A percentile compares a stretch with the other conserved stretches of the same genome.
Evolutionary conservation across 2,329 filamentous ascomycete species (phyloP).

Genomic region (Aspergillus jensenii): DNA sequence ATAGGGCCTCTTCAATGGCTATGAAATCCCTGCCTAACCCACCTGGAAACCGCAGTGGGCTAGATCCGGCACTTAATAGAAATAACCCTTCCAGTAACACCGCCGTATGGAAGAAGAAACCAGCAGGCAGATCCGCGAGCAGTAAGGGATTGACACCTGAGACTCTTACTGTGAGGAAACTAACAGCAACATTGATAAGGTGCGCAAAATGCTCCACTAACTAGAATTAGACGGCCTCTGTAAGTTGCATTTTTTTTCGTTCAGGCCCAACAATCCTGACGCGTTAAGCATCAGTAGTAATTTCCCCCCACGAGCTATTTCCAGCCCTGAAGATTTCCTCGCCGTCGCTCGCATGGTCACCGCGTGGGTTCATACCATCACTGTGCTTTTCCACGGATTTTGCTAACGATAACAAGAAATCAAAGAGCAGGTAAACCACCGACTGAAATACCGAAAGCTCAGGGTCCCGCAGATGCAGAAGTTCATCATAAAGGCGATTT

Average conservation of each 20-base stretch:
- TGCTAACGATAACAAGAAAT: conserved; percentile 8
- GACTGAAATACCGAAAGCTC: background rate
- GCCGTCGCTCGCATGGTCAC: conserved; percentile 14
- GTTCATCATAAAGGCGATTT: background rate
- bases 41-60: background rate
- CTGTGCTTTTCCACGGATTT: background rate
- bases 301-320: conserved; percentile 11
- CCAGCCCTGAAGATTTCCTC: conserved; percentile 18
- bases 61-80: conserved; percentile 23
- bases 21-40: conserved; percentile 1
- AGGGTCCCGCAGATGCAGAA: background rate
- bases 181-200: background rate
- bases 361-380: background rate
- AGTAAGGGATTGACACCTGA: conserved; percentile 3
- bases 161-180: conserved; percentile 1
- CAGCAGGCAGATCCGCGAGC: background rate
- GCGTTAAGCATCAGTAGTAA: conserved; percentile 4
- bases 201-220: conserved; percentile 1
- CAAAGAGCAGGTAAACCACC: background rate
- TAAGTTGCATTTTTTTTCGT: conserved; percentile 12
- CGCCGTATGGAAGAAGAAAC: background rate
- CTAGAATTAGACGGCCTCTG: conserved; percentile 20
- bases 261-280: background rate
- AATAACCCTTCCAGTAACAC: conserved; percentile 3
- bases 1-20: conserved; percentile 7